Evolutionary conservation across 352 stramenopile species (phyloP).

Genomic region (Pythium dissotocum): DNA sequence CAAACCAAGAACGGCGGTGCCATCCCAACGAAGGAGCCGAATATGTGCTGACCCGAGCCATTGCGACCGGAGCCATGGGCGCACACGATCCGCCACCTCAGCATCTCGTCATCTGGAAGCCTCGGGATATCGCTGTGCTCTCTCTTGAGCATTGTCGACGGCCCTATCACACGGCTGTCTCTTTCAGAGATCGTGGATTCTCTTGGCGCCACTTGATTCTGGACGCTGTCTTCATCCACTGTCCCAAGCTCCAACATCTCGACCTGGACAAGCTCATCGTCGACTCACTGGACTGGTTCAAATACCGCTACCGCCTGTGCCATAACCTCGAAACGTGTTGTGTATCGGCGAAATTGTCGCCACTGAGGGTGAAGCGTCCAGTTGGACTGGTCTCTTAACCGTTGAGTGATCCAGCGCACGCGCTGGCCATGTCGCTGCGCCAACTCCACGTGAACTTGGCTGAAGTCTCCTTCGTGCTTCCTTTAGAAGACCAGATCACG

Average conservation of each 20-base stretch:
- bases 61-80: no score
- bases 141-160: not conserved
- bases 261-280: not conserved
- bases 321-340: not conserved
- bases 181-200: not conserved
- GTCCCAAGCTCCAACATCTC: not conserved
- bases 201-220: not conserved
- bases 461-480: no score
- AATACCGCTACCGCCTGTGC: not conserved
- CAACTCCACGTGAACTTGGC: not conserved
- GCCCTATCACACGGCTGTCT: not conserved
- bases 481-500: not conserved
- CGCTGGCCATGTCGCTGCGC: not conserved
- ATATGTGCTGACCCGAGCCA: not conserved
- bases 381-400: not conserved
- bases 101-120: not conserved
- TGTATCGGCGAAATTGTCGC: not conserved
- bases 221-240: not conserved
- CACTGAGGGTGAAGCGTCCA: not conserved
- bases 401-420: not conserved
- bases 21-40: no score
- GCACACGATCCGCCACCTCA: slow-evolving; percentile 8
- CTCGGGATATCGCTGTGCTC: not conserved
- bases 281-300: not conserved
- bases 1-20: not conserved